Base-by-base conservation (phyloP, 768 basidiomycete genomes). In the Boletus tomentosulus region DNA sequence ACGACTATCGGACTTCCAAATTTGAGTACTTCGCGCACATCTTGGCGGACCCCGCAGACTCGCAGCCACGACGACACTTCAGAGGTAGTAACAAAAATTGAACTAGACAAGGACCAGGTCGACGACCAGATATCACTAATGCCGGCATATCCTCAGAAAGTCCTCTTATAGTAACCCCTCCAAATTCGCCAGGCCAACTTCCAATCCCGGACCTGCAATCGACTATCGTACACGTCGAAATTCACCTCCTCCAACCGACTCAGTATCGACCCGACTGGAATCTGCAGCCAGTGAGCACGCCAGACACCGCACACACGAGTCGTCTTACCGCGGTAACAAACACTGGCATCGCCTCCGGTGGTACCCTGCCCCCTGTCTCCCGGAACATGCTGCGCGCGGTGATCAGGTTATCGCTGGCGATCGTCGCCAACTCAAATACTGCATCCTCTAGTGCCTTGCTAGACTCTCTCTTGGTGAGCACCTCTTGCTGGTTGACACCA, bases 401-500 rank as follows among this genome's bases (percentile, higher is more conserved):
- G 53, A 80, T 70, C 58, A 94, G 66, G 66, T 93, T 83, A 69
- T 92, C 89, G 69, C 91, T 87, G 28, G 88, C 91, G 24, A 85
- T 66, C 9, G 83, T 85, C 33, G 92, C 91, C 69, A 92, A 84
- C 62, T 92, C 89, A 63, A 82, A 94, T 28, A 89, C 86, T 0
- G 91, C 90, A 55, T 90, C 85, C 46, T 82, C 82, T 15, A 93
- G 74, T 2, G 82, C 87, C 45, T 78, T 69, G 42, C 84, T 83
- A 10, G 72, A 60, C 41, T 56, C 61, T 5, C 84, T 83, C 31
- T 73, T 71, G 42, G 82, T 76, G 63, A 91, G 84, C 15, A 93
- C 83, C 15, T 89, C 85, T 65, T 94, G 89, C 67, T 92, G 89
- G 57, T 75, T 81, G 19, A 92, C 86, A 19, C 82, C 80, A 59